Conservation (phyloP, 805 yeast species). For the Wickerhamomyces bovis region DNA sequence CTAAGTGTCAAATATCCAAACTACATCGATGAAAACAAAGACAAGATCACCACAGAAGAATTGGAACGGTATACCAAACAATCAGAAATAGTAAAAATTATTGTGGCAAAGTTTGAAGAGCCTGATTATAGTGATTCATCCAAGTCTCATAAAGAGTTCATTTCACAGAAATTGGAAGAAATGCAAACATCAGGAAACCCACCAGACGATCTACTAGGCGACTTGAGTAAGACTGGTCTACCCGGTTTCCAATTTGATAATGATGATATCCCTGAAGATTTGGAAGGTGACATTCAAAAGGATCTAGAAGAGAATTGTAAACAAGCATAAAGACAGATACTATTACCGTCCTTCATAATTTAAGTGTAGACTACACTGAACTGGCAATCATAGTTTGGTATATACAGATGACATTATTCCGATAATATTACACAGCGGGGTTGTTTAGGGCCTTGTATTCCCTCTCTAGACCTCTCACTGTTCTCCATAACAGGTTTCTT, state of each 20-base stretch:
- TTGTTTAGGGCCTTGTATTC: conserved; percentile 30
- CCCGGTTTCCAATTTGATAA: conserved; percentile 41
- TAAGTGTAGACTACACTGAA: no score
- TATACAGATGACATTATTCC: no score
- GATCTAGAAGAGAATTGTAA: conserved; percentile 51
- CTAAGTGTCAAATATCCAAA: conserved; percentile 64
- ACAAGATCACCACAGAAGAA: conserved; percentile 35
- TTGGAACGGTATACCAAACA: conserved; percentile 54
- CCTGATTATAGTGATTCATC: conserved; percentile 50
- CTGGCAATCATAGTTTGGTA: no score
- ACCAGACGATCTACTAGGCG: conserved; percentile 68
- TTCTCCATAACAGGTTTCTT: conserved; percentile 53
- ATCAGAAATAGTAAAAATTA: conserved; percentile 50
- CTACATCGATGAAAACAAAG: conserved; percentile 56
- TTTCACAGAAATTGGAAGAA: conserved; percentile 56
- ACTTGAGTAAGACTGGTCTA: conserved; percentile 35
- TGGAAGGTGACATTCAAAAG: conserved; percentile 28
- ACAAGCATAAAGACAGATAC: conserved; percentile 7
- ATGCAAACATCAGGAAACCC: conserved; percentile 76
- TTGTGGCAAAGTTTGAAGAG: conserved; percentile 62
- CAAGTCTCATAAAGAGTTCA: conserved; percentile 37
- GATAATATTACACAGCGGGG: neutral
- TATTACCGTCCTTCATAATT: no score
- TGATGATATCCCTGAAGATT: conserved; percentile 48
- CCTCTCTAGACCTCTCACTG: conserved; percentile 51